Percentiles rank a stretch among this genome's conserved stretches.
Conservation (phyloP, 169 alveolate species). For the Eimeria necatrix region DNA sequence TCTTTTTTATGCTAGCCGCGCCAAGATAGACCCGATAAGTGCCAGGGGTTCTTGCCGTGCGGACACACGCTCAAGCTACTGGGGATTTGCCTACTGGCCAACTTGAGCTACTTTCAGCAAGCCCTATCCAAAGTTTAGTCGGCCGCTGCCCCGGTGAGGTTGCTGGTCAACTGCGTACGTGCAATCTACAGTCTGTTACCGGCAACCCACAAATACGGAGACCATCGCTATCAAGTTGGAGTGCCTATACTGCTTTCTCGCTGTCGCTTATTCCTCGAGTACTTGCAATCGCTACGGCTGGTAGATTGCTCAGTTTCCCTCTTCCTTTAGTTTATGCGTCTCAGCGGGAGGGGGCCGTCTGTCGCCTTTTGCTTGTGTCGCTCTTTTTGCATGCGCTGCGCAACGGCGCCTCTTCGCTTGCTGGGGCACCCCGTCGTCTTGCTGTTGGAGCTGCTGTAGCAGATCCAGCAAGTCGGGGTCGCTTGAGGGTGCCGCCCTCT, state of each 20-base stretch:
- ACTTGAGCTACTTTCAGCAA: no score
- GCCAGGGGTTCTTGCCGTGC: not conserved
- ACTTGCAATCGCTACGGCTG: not conserved
- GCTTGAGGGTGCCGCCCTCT: not conserved
- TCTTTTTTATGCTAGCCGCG: no score
- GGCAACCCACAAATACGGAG: no score
- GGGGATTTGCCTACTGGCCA: not conserved
- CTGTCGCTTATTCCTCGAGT: not conserved
- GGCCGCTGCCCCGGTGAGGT: no score
- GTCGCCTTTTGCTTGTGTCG: not conserved
- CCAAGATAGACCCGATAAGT: no score
- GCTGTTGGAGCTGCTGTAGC: conserved; percentile 12
- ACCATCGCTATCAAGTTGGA: no score
- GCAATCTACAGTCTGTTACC: no score
- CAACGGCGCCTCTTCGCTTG: not conserved
- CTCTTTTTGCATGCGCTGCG: not conserved
- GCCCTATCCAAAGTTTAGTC: no score
- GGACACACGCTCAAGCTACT: not conserved
- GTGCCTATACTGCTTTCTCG: no score
- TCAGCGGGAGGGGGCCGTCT: conserved; percentile 35
- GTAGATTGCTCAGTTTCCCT: not conserved
- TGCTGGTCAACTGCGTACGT: no score
- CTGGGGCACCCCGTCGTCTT: not conserved
- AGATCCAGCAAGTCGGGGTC: not conserved
- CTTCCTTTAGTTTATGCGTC: not conserved